Conservation (phyloP, 1,284 basidiomycete genomes). For the Meripilus lineatus region DNA sequence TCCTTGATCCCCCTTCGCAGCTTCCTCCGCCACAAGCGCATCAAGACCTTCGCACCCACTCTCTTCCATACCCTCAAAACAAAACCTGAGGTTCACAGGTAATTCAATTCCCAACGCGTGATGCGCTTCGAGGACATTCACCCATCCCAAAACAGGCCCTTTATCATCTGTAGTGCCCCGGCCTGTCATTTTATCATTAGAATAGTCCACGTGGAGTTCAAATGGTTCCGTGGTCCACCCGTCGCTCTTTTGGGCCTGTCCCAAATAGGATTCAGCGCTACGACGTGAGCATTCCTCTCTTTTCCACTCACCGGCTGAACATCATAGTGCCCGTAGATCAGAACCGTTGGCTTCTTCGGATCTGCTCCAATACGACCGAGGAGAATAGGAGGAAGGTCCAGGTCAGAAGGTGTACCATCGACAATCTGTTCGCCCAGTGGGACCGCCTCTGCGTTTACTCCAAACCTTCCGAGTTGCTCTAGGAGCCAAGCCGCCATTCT, state of each 20-base stretch:
- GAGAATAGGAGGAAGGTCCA: constrained; percentile 32
- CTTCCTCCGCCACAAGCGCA: constrained; percentile 82
- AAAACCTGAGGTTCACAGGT: constrained; percentile 92
- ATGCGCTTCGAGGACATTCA: constrained; percentile 93
- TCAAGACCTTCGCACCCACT: constrained; percentile 92
- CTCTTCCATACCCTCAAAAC: constrained; percentile 99
- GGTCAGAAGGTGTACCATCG: neutral
- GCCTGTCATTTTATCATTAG: constrained; percentile 45
- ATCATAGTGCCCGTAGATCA: constrained; percentile 90
- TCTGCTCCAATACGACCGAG: constrained; percentile 84
- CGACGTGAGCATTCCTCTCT: neutral
- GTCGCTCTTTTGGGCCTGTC: no score
- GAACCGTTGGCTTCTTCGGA: constrained; percentile 85
- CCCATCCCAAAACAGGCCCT: constrained; percentile 90
- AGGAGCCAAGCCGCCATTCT: constrained; percentile 4
- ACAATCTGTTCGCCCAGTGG: constrained; percentile 2
- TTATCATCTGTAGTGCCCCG: constrained; percentile 94
- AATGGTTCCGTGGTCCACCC: no score
- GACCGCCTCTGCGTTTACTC: neutral
- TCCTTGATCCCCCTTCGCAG: constrained; percentile 54
- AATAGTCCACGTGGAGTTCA: neutral
- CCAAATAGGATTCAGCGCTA: no score
- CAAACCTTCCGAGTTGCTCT: neutral
- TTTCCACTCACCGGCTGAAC: constrained; percentile 33
- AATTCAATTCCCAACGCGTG: constrained; percentile 67